Conservation (phyloP, 257 asterid genomes). For the Gentiana dahurica region DNA sequence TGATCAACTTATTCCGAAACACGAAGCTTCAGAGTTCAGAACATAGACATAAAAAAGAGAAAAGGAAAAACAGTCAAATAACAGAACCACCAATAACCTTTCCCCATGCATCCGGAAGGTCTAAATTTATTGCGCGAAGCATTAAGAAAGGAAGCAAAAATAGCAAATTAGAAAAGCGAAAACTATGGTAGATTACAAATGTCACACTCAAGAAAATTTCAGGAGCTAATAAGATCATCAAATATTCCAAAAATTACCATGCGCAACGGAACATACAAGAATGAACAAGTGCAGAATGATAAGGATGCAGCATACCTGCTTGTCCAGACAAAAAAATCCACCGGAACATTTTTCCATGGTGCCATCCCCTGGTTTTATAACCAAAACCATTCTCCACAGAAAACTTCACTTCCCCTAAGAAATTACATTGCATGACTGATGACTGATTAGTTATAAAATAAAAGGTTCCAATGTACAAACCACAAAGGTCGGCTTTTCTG, state of each 20-base stretch:
- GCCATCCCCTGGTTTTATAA: slow-evolving; percentile 27
- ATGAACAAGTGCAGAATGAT: slow-evolving; percentile 1
- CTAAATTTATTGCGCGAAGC: not conserved
- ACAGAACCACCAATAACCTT: not conserved
- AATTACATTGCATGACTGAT: not conserved
- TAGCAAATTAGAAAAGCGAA: not conserved
- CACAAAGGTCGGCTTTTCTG: not conserved
- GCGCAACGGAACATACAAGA: slow-evolving; percentile 5
- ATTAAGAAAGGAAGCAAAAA: not conserved
- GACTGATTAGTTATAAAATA: not conserved
- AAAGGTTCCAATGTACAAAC: not conserved
- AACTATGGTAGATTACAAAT: no score
- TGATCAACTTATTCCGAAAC: no score
- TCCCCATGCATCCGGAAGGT: not conserved
- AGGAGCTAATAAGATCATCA: not conserved
- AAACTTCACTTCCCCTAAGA: slow-evolving; percentile 27
- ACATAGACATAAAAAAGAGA: no score
- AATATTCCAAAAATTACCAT: not conserved
- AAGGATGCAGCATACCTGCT: slow-evolving; percentile 39
- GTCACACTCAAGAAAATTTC: not conserved
- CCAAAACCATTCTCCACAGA: slow-evolving; percentile 27
- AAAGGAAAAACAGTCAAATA: no score
- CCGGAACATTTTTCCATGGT: slow-evolving; percentile 21
- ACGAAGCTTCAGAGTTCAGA: no score
- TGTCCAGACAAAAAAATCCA: slow-evolving; percentile 64